Percentiles rank a stretch among this genome's conserved stretches.
phyloP scores from a whole-genome alignment of 805 yeast species.

The Cyberlindnera xylosilytica region DNA sequence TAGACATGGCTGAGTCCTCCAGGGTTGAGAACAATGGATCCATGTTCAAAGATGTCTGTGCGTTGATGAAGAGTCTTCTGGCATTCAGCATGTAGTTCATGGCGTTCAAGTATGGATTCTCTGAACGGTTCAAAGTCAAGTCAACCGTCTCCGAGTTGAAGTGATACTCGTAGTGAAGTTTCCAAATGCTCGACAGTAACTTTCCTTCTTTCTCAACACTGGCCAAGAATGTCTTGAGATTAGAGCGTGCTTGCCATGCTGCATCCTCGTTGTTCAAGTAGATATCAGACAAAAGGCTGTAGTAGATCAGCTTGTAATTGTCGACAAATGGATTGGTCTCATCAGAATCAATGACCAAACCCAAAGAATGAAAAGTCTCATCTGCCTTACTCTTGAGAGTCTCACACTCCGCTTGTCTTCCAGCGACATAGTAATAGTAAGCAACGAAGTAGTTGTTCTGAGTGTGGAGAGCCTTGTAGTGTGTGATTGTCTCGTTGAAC shows the following conservation, averaged over 20 bases:
- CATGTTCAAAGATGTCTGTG: constrained; percentile 30
- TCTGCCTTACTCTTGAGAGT: constrained; percentile 14
- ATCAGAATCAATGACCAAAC: constrained; percentile 7
- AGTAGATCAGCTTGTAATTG: constrained; percentile 24
- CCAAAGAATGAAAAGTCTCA: constrained; percentile 13
- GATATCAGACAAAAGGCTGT: constrained; percentile 20
- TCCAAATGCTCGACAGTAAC: constrained; percentile 18
- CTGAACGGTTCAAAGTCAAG: constrained; percentile 13
- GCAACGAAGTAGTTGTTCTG: constrained; percentile 24
- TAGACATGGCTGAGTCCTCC: constrained; percentile 47
- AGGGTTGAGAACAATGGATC: constrained; percentile 50
- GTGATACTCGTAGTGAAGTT: constrained; percentile 21
- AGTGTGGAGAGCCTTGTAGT: constrained; percentile 8
- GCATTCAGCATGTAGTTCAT: constrained; percentile 31
- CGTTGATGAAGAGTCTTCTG: constrained; percentile 29
- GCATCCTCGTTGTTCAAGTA: constrained; percentile 7
- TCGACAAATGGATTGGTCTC: constrained; percentile 15
- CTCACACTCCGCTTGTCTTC: constrained; percentile 11
- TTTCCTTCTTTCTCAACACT: constrained; percentile 21
- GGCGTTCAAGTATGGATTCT: constrained; percentile 22
- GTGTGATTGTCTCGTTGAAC: constrained; percentile 19
- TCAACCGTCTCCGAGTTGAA: constrained; percentile 21
- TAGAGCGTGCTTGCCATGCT: constrained; percentile 7
- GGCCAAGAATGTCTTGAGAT: constrained; percentile 18
- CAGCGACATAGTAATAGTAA: constrained; percentile 19